A percentile compares a stretch with the other conserved stretches of the same genome.
phyloP scores from a whole-genome alignment of 179 eudicot species.

The Beta corolliflora region DNA sequence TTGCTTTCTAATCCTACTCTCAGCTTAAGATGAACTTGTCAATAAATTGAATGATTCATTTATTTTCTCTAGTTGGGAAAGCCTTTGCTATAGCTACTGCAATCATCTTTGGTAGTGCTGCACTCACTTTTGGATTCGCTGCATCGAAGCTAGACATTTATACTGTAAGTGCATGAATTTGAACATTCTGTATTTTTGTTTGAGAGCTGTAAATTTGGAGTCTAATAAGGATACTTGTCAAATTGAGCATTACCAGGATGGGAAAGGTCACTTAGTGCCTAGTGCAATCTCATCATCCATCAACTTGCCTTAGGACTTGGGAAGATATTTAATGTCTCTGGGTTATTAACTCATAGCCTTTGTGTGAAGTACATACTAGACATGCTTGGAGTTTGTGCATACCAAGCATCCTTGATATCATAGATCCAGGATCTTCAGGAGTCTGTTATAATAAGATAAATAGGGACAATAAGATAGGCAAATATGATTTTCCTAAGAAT shows the following conservation, averaged over 20 bases:
- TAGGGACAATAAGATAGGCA: neutral
- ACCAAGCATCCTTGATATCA: neutral
- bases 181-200: neutral
- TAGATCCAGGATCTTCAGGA: neutral
- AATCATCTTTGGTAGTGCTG: conserved; percentile 68
- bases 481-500: neutral
- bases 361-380: too few species aligned
- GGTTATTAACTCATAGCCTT: neutral
- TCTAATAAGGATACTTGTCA: neutral
- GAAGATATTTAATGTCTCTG: neutral
- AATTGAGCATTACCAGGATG: neutral
- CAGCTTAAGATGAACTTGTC: conserved; percentile 2
- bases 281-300: neutral
- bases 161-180: conserved; percentile 47
- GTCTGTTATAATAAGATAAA: neutral
- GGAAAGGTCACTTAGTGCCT: neutral
- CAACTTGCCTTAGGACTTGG: neutral
- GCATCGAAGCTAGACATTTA: conserved; percentile 65
- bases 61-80: conserved; percentile 58
- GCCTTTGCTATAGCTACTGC: conserved; percentile 86
- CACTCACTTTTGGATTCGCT: conserved; percentile 56
- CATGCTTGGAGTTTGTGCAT: neutral
- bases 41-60: neutral
- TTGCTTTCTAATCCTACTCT: neutral
- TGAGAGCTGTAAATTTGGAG: neutral